Evolutionary conservation across 352 stramenopile species (phyloP), one percentile per base, ranked within the genome.

Genomic region (Pilasporangium apinafurcum): DNA sequence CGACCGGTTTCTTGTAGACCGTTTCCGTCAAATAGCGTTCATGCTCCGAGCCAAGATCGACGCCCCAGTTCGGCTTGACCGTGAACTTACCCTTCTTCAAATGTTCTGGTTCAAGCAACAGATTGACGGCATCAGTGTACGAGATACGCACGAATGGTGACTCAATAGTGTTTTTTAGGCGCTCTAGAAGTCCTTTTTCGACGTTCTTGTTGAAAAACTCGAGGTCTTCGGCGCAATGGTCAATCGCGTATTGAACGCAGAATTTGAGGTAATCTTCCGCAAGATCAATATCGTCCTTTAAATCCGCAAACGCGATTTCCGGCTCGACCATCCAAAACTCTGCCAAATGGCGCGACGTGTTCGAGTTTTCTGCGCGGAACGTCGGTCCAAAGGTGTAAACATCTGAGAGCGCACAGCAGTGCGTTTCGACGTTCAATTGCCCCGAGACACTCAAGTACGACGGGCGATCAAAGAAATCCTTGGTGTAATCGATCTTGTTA

Each of bases 261-360:
- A 90, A 97, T 67, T 98, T 97, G 48, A 98, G 66, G 56, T 97
- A 98, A 66, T 98, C 92, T 54, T 98, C 91, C 8, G 95, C 95
- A n/a, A 98, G 67, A 48, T 96, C 82, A 22, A 98, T 97, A 71
- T 97, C 75, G 53, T 97, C 89, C 32, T 81, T 67, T 10, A 98
- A 56, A 53, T 95, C 83, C 12, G 78, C 78, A 36, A 91, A 91
- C 14, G 78, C 78, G 30, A 98, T 95, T 56, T 96, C 84, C 1
- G 93, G 93, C 71, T 99, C 97, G 26, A 99, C 91, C 96, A 99
- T 99, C 79, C 94, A 97, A 68, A 99, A 99, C 66, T 99, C 95
- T 8, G 94, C 92, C 42, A 99, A 66, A 66, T 99, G 97, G 43
- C 96, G 79, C 37, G 92, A 86, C 36, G 97, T 99, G 74, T 99